Percentiles rank a stretch among this genome's conserved stretches.
Evolutionary conservation across 1,284 basidiomycete species (phyloP).

Genomic region (Pseudozyma sp.): DNA sequence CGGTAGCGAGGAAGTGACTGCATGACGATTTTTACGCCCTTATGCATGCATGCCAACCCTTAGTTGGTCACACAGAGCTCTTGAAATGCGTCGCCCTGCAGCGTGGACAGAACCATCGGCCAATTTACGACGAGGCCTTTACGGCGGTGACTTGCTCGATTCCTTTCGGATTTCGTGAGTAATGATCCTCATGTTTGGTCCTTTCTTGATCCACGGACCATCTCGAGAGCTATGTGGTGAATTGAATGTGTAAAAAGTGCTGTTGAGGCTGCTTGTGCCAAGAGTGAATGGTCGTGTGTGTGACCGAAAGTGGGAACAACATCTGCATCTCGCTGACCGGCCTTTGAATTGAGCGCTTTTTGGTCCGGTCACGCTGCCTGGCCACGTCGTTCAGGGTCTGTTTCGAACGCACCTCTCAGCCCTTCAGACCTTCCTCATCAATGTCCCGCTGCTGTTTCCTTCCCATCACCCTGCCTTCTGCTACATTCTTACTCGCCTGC

Average conservation of each 20-base stretch:
- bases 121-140: not conserved
- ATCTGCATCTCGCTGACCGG: conserved; percentile 8
- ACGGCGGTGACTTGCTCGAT: no score
- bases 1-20: no score
- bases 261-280: no score
- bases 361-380: not conserved
- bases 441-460: not conserved
- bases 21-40: no score
- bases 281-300: no score
- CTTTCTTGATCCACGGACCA: not conserved
- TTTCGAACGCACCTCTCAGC: not conserved
- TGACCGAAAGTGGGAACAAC: not conserved
- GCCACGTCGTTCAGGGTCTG: not conserved
- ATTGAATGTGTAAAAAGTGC: no score
- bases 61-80: no score
- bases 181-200: not conserved
- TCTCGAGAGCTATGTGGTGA: no score
- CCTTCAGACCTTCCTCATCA: not conserved
- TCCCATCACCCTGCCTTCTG: conserved; percentile 1
- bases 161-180: not conserved
- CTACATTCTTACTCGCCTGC: no score
- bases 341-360: conserved; percentile 16
- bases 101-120: not conserved
- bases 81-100: not conserved
- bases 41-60: no score